phyloP scores from a whole-genome alignment of 768 basidiomycete species.

The Lanmaoa pseudosensibilis region DNA sequence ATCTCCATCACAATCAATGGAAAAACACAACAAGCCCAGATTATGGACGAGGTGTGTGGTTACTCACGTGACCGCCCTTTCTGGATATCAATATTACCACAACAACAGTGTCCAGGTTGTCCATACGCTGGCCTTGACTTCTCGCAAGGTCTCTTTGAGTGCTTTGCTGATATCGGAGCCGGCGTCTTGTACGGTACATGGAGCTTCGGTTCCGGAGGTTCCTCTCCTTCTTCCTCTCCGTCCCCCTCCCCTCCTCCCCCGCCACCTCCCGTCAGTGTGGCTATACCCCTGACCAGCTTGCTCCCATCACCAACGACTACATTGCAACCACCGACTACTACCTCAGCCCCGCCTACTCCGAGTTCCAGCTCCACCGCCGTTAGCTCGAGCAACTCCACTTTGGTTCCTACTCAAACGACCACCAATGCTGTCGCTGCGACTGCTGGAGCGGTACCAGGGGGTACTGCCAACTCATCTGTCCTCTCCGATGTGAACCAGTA shows the following conservation, averaged over 20 bases:
- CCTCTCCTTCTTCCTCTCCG: conserved; percentile 27
- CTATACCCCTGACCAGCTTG: conserved; percentile 22
- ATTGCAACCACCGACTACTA: conserved; percentile 25
- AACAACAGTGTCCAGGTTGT: conserved; percentile 63
- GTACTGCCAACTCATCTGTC: conserved; percentile 3
- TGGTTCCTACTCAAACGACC: conserved; percentile 21
- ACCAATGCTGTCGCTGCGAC: conserved; percentile 14
- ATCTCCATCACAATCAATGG: conserved; percentile 66
- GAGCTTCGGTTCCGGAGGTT: conserved; percentile 39
- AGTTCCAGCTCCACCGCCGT: conserved; percentile 3
- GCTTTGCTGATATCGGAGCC: conserved; percentile 46
- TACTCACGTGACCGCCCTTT: not conserved
- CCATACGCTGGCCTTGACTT: conserved; percentile 67
- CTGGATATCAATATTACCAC: not conserved
- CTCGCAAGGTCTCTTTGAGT: conserved; percentile 61
- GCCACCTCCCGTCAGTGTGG: conserved; percentile 11
- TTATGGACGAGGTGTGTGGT: conserved; percentile 56
- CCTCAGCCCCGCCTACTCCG: conserved; percentile 11
- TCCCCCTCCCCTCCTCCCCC: conserved; percentile 19
- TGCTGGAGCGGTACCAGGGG: conserved; percentile 9
- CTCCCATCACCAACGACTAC: conserved; percentile 22
- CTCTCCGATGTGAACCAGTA: conserved; percentile 17
- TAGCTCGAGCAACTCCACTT: conserved; percentile 24
- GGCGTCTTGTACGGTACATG: conserved; percentile 66
- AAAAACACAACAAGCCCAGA: conserved; percentile 53